These are phyloP conservation scores for Phytophthora pini DNA, from an alignment of 352 stramenopile species.

Conservation along the genomic window DNA sequence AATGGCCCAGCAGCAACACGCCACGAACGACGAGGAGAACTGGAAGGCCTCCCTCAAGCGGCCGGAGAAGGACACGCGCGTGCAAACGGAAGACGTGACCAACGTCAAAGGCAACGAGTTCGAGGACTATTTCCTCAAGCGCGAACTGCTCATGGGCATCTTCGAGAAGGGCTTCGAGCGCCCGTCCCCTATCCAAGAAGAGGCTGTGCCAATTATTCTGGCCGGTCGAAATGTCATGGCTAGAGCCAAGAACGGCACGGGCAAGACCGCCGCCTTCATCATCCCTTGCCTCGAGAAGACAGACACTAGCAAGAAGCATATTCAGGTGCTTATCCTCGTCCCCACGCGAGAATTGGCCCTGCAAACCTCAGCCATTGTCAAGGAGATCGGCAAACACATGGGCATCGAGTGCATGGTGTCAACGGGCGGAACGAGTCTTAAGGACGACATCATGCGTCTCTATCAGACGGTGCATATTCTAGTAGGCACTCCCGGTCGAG, in stretches of 20 bases:
- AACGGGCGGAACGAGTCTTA: slow-evolving; percentile 98
- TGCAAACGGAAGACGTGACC: slow-evolving; percentile 97
- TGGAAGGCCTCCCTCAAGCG: slow-evolving; percentile 85
- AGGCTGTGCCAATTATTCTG: slow-evolving; percentile 99
- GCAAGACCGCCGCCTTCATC: slow-evolving; percentile 99
- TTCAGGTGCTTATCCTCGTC: slow-evolving; percentile 99
- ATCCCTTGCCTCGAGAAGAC: slow-evolving; percentile 99
- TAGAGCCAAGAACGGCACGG: slow-evolving; percentile 99
- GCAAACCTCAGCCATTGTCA: slow-evolving; percentile 98
- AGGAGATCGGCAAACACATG: slow-evolving; percentile 99
- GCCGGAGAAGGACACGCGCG: slow-evolving; percentile 87
- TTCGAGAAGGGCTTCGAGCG: slow-evolving; percentile 99
- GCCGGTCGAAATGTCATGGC: slow-evolving; percentile 98
- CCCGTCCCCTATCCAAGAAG: slow-evolving; percentile 98
- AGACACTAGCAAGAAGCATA: slow-evolving; percentile 96
- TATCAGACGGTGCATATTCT: slow-evolving; percentile 99
- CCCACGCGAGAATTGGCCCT: slow-evolving; percentile 98
- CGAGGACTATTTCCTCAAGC: slow-evolving; percentile 99
- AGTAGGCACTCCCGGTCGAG: slow-evolving; percentile 98
- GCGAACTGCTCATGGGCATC: slow-evolving; percentile 99
- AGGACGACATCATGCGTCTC: slow-evolving; percentile 99
- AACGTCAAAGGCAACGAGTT: slow-evolving; percentile 99
- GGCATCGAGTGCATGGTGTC: slow-evolving; percentile 98
- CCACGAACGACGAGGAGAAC: slow-evolving; percentile 47
- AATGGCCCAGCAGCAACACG: slow-evolving; percentile 39